Base-by-base conservation (phyloP, 441 rosid species). In the Gossypium aridum region DNA sequence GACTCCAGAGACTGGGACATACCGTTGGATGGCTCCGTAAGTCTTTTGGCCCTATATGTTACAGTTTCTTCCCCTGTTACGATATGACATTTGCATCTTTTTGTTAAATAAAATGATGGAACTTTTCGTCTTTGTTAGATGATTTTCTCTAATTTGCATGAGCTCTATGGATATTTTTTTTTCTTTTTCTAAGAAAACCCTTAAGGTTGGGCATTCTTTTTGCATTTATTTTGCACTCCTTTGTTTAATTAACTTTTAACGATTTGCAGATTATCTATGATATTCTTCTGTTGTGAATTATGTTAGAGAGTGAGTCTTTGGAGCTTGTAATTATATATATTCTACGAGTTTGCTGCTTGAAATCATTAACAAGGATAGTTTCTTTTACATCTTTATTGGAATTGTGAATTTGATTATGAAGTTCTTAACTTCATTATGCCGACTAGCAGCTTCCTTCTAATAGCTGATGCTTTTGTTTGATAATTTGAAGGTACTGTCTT, bases 11-110 rank as follows among this genome's bases (percentile, higher is more conserved):
- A 94, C 99, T 3, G 98, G 99, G 74, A 94, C 98, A 4, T 94
- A 94, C 80, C 97, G 98, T 60, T 94, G 99, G 99, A 94, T 94
- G 99, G 99, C 99, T 66, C 99, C 98, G 99, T 92, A 91, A 92
- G 98, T 85, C 72, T 54, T 77, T 68, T 28, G 12, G 72, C 56
- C 55, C 57, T 53, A 10, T 34, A 14, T 55, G 51, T 70, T 64
- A 19, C 34, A 20, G 19, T 74, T 68, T 17, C 39, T 47, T 73
- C 51, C 16, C 22, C 16, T 54, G 22, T n/a, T 25, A 10, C 26
- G 19, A 19, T 28, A 17, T 26, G n/a, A 0, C 63, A 25, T 70
- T 70, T 71, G 34, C 39, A 62, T 31, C 22, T 61, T 61, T 25
- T 26, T 14, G n/a, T 61, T 5, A 25, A 22, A 25, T 13, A 25